Evolutionary conservation across 176 grass and related monocot genomes (phyloP).

Genomic region (Thinopyrum elongatum): DNA sequence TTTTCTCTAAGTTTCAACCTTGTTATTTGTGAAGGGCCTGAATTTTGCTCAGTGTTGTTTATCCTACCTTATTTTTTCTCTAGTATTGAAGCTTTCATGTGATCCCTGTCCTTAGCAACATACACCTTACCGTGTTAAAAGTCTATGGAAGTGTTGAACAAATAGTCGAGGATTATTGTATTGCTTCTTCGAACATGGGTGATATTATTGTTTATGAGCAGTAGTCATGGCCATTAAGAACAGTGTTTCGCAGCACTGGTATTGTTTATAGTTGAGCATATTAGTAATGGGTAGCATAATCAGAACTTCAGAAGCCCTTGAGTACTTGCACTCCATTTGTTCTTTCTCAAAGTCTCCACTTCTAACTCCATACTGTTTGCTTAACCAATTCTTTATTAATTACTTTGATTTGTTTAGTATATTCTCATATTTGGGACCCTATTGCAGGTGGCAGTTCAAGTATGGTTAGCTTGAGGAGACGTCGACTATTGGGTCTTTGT

Average conservation of each 20-base stretch:
- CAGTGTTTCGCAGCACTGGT: neutral
- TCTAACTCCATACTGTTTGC: conserved; percentile 4
- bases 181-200: neutral
- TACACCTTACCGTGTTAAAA: neutral
- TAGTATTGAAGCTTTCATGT: conserved; percentile 19
- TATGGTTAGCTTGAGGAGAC: conserved; percentile 92
- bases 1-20: neutral
- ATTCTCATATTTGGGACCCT: conserved; percentile 16
- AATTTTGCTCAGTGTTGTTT: conserved; percentile 5
- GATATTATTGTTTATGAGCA: neutral
- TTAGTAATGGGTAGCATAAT: neutral
- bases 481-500: conserved; percentile 63
- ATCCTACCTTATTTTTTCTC: conserved; percentile 8
- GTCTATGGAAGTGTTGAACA: neutral
- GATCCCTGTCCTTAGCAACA: neutral
- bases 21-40: neutral
- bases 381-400: neutral
- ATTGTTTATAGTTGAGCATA: neutral
- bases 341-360: neutral
- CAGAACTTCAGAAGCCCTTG: neutral
- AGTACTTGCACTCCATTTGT: neutral
- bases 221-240: neutral
- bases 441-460: conserved; percentile 52
- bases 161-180: neutral
- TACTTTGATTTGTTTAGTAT: conserved; percentile 20